Evolutionary conservation across 495 filamentous ascomycete species (phyloP), one percentile per base, ranked within the genome.

Genomic region (Penicillium bovifimosum): DNA sequence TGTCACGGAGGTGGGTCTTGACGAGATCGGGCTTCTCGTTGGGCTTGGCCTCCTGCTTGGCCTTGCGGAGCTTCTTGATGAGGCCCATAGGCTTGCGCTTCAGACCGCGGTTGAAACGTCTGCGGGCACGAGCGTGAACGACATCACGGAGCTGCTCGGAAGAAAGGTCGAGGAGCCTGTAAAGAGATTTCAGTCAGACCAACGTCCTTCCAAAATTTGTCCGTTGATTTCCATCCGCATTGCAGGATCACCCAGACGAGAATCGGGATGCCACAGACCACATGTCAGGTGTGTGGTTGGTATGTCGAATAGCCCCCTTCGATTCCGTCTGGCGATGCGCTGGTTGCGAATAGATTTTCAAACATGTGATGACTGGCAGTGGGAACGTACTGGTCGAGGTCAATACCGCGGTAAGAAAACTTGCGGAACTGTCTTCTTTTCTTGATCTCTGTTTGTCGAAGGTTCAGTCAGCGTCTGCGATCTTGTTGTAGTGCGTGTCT

Each of bases 1-100:
- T 98, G 79, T 98, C 85, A 74, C 93, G 90, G 61, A 98, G 84
- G 76, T 98, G 93, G 41, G 93, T 98, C 85, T 96, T 96, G 81
- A 96, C 92, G 66, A 93, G 84, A 71, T 96, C 93, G 64, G 83
- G 90, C 85, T 97, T 97, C 91, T 98, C 93, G 81, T 98, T 98
- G 67, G 93, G 95, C 81, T 91, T 93, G 62, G 93, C 93, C 83
- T 97, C 92, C 77, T 96, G 91, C 88, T 98, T 98, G 67, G 93
- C 86, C 80, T 96, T 96, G 76, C 93, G 93, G 64, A 98, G 87
- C 83, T 96, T 97, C 86, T 96, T 96, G 83, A 98, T 97, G 63
- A 98, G 80, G 63, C 95, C 95, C 93, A 97, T 96, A 70, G 93
- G 93, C 85, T 96, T 96, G 81, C 93, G 93, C 86, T 97, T 97